Evolutionary conservation across 352 stramenopile species (phyloP).

Genomic region (Phytopythium aichiense): DNA sequence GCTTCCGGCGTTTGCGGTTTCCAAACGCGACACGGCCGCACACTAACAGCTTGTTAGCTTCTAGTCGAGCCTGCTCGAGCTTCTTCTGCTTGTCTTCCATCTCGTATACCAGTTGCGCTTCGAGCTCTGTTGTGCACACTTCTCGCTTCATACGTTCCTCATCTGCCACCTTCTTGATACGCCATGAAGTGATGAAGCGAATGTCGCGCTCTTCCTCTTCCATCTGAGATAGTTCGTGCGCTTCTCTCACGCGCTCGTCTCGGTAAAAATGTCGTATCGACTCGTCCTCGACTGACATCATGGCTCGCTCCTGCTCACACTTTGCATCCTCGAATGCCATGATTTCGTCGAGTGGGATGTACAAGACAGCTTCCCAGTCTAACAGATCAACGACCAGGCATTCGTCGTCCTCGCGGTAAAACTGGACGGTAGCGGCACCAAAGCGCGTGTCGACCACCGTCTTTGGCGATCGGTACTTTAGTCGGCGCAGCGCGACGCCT

Average conservation of each 20-base stretch:
- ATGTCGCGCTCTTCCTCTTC: slow-evolving; percentile 37
- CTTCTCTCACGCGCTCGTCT: slow-evolving; percentile 17
- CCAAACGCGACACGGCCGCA: slow-evolving; percentile 29
- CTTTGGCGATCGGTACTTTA: slow-evolving; percentile 37
- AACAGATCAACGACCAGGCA: slow-evolving; percentile 40
- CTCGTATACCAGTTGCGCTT: slow-evolving; percentile 50
- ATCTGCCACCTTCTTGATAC: slow-evolving; percentile 33
- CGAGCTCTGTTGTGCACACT: slow-evolving; percentile 41
- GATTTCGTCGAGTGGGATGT: slow-evolving; percentile 38
- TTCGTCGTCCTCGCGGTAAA: slow-evolving; percentile 49
- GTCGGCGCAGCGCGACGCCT: slow-evolving; percentile 21
- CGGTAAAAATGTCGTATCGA: slow-evolving; percentile 15
- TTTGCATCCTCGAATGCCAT: slow-evolving; percentile 35
- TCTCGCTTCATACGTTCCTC: slow-evolving; percentile 18
- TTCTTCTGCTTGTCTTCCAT: slow-evolving; percentile 16
- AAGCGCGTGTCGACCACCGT: slow-evolving; percentile 43
- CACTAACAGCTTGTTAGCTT: slow-evolving; percentile 30
- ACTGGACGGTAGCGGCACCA: slow-evolving; percentile 38
- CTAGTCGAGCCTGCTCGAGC: slow-evolving; percentile 20
- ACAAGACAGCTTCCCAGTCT: slow-evolving; percentile 53
- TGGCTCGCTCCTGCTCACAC: slow-evolving; percentile 37
- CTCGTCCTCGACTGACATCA: slow-evolving; percentile 46
- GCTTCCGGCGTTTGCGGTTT: slow-evolving; percentile 13
- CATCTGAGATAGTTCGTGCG: slow-evolving; percentile 30
- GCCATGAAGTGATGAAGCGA: slow-evolving; percentile 31